These are phyloP conservation scores for Mrakia hoshinonis DNA, from an alignment of 768 basidiomycete genomes.

Conservation along the genomic window DNA sequence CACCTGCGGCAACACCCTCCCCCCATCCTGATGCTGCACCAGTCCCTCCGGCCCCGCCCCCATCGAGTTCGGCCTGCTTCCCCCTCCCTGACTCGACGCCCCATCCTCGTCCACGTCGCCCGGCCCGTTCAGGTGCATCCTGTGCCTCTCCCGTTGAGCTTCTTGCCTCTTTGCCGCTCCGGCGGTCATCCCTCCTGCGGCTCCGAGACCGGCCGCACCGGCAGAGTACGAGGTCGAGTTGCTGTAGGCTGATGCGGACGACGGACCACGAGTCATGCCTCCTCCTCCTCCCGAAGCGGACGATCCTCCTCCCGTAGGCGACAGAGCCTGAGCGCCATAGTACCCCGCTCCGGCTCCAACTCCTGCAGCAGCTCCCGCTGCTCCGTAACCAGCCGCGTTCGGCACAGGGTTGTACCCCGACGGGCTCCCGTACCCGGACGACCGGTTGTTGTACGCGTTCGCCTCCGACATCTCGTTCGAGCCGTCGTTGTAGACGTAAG, in stretches of 20 bases:
- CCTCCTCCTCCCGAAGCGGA: neutral
- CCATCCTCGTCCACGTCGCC: conserved; percentile 15
- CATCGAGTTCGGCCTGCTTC: neutral
- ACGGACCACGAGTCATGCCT: conserved; percentile 22
- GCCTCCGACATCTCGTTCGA: conserved; percentile 26
- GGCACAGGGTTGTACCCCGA: conserved; percentile 10
- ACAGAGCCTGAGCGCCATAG: conserved; percentile 5
- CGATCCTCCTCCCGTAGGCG: neutral
- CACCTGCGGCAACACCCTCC: conserved; percentile 4
- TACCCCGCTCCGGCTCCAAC: conserved; percentile 13
- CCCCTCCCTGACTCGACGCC: neutral
- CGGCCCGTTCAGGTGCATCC: conserved; percentile 9
- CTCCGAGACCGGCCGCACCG: neutral
- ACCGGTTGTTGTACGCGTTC: conserved; percentile 7
- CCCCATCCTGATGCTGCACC: conserved; percentile 23
- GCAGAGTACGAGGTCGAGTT: conserved; percentile 11
- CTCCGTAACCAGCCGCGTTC: neutral
- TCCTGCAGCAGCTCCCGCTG: neutral
- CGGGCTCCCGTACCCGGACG: conserved; percentile 2
- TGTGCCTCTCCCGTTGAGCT: conserved; percentile 18
- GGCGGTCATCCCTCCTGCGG: conserved; percentile 19
- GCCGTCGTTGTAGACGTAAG: conserved; percentile 24
- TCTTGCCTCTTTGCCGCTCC: conserved; percentile 28
- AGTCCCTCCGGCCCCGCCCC: neutral
- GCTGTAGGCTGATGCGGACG: conserved; percentile 11